Base-by-base conservation (phyloP, 1,284 basidiomycete genomes). In the Boletellus deceptivus region DNA sequence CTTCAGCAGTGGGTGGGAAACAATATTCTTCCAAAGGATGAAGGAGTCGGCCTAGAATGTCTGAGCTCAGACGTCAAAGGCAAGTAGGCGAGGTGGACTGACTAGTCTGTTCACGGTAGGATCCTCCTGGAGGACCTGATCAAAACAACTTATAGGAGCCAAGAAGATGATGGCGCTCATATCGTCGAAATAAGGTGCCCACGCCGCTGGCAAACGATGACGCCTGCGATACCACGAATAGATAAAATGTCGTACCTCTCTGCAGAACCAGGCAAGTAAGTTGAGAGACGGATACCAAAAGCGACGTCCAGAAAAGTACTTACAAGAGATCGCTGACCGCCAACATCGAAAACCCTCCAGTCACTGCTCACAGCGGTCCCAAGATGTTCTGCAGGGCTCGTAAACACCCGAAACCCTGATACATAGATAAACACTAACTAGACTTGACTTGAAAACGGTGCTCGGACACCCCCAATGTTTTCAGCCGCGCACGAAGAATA, bases 81-180 rank as follows among this genome's bases (percentile, higher is more conserved):
- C 2, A 20, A 38, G 20, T 7, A 13, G n/a, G 2, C 6, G 40
- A n/a, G 14, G 36, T 10, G 7, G 14, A 52, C 65, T 37, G 57
- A 84, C 80, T 18, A 86, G 75, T 20, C 84, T 75, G 58, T 86
- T 86, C 46, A 85, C 73, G 4, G 61, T 68, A 3, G 72, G 71
- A 55, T 86, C 83, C 64, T 86, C 83, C 27, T 73, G 70, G 4
- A 86, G 75, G 3, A 75, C 74, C 63, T 86, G 82, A 59, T 86
- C 79, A 60, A 86, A 86, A 59, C 78, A 79, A 33, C 79, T 82
- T 55, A 86, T 76, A 2, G 83, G 81, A 58, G 74, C 71, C 46
- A 75, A 74, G 69, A 86, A 86, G 35, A 86, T 80, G 50, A 86
- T 83, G 27, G 84, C 82, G 52, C 83, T 78, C 45, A 84, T 75